Base-by-base conservation (phyloP, 805 yeast species). In the Teunomyces pallodes region DNA sequence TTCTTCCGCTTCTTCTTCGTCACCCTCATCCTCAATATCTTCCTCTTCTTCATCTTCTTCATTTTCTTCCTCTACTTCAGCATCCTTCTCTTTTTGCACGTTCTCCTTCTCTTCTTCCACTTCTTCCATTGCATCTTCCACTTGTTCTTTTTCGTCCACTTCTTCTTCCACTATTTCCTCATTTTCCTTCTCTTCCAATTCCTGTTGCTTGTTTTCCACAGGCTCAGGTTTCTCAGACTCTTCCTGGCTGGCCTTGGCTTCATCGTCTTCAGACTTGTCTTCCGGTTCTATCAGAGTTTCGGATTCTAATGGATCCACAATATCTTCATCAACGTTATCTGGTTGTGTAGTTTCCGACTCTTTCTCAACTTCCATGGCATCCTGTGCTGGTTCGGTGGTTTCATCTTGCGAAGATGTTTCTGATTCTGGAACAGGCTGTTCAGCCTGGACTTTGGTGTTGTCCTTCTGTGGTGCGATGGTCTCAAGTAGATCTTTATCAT, bases 1-100 rank as follows among this genome's bases (percentile, higher is more conserved):
- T 16, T 10, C 36, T 13, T 45, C 55, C 30, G 27, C 46, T 7
- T 36, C 38, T 6, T 48, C 33, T 9, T 12, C 48, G 1, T 8
- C 36, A 10, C 13, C 29, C 7, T 28, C 42, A 1, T 20, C 17
- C 3, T 16, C 31, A 5, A 13, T 13, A 9, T 14, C 36, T 13
- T 43, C 26, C 17, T 8, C 42, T 16, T n/a, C 36, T 26, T 27
- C n/a, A 5, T 12, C 8, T 5, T 30, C n/a, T n/a, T 31, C 16
- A 7, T 31, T 31, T 12, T 31, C 33, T 36, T 20, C 27, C 10
- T 4, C 26, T 36, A 16, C 10, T 14, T 10, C 39, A n/a, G 12
- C 28, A 17, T 30, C 33, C 8, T n/a, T 13, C 6, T 12, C 33
- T 31, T 31, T 13, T 31, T 31, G 14, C 4, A n/a, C 33, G 1